Evolutionary conservation across 495 filamentous ascomycete genomes (phyloP), one percentile per base, ranked within the genome.

Genomic region (Xylaria venustula): DNA sequence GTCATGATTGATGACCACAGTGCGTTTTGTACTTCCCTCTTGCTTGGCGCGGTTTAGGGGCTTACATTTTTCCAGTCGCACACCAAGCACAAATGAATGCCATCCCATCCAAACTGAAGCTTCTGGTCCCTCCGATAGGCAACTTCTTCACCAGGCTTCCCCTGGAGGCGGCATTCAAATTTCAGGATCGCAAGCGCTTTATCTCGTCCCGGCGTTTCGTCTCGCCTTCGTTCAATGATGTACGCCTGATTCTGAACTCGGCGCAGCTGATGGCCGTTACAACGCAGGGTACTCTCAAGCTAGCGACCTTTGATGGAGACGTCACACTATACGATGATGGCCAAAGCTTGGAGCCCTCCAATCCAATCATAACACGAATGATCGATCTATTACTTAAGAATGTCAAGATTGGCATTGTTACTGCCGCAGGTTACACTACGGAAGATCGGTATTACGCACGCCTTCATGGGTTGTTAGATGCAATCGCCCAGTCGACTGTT

Each of bases 301-400:
- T 98, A 3, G 86, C 96, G 48, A 98, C 94, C 14, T 98, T 98
- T 67, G 94, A 98, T 72, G 95, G 95, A 70, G 95, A 98, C 67
- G 92, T 98, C 12, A 98, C 95, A 6, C 84, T 98, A 37, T 98
- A 98, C 72, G 92, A 96, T 63, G 93, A 98, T 68, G 95, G 93
- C 11, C 79, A 91, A 64, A 90, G 84, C 61, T 80, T 98, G 42
- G 85, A 83, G 34, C 70, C 83, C 2, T 79, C 82, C 19, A 95
- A 88, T 73, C 88, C 90, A 0, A 88, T 96, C 12, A 91, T 98
- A 56, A 72, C 86, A 0, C 85, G 90, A 6, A 86, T 98, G 41
- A 72, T 97, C 14, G 79, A 83, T 60, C 77, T 85, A 49, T 73
- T 85, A 64, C 74, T 72, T 60, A 80, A 82, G 58, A 79, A 82